A percentile compares a stretch with the other conserved stretches of the same genome.
phyloP scores from a whole-genome alignment of 257 asterid genomes.

The Paulownia fortunei region DNA sequence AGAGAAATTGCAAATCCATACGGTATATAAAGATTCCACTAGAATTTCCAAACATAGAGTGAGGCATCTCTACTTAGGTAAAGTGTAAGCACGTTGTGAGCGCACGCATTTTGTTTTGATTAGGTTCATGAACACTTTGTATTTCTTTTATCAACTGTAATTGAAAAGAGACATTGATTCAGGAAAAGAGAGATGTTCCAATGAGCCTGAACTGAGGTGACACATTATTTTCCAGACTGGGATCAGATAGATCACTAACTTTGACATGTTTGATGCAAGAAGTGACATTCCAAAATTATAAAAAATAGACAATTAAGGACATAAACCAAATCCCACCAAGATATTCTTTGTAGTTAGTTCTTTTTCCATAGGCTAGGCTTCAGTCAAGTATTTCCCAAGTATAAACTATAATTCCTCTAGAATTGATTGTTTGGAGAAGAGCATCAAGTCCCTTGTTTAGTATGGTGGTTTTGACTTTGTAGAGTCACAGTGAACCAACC shows the following conservation, averaged over 20 bases:
- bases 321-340: constrained; percentile 6
- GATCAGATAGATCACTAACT: not conserved
- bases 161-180: not conserved
- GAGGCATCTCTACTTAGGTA: not conserved
- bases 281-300: not conserved
- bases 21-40: not conserved
- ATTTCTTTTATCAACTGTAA: not conserved
- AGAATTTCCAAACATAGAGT: not conserved
- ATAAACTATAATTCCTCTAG: not conserved
- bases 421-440: not conserved
- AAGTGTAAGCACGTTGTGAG: not conserved
- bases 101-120: not conserved
- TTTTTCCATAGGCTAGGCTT: not conserved
- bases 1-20: not conserved
- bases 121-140: not conserved
- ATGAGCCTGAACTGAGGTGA: not conserved
- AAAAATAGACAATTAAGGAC: not conserved
- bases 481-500: not conserved
- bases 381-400: not conserved
- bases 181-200: not conserved
- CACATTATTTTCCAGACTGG: not conserved
- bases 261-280: not conserved
- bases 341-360: not conserved
- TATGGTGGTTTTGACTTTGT: constrained; percentile 7
- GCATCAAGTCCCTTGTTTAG: not conserved